Evolutionary conservation across 2,329 filamentous ascomycete species (phyloP), one percentile per base, ranked within the genome.

Genomic region (Hypomyces perniciosus): DNA sequence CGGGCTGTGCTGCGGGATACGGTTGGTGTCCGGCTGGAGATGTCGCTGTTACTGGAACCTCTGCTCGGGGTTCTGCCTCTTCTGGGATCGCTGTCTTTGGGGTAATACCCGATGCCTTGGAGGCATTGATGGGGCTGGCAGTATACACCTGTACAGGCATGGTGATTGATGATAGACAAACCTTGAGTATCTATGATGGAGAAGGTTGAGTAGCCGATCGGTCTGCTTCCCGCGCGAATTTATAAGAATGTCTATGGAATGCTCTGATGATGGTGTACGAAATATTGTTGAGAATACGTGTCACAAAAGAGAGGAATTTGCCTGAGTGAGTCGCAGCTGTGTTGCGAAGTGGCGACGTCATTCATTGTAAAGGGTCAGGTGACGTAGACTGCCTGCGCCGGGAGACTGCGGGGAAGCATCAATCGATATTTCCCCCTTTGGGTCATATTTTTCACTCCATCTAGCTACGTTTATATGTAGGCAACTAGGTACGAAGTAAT

Each of bases 101-200:
- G 20, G 76, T 77, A 39, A 68, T 61, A 31, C 70, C 76, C 12
- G 71, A 69, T 44, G 79, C 70, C 66, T 81, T 83, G 52, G 75
- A 68, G 35, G 77, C 75, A 59, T 71, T 77, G 64, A 84, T 81
- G 42, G 81, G 81, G 62, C 78, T 81, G 49, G 76, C 65, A 34
- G 73, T 76, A 65, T 82, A 81, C 39, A 84, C 74, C 44, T 76
- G 78, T 54, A 85, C 75, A 44, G 80, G 73, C 81, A 84, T 84
- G n/a, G 43, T 69, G 61, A 52, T 20, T 20, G 20, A 20, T 20
- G 20, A 20, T 20, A 20, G 20, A 20, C 20, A 20, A 20, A 20
- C 20, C 20, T 20, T 20, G 20, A 20, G 20, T 20, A 20, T 20
- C 20, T 20, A 20, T 20, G 20, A 20, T 20, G 20, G 20, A 20